phyloP scores from a whole-genome alignment of 2,329 filamentous ascomycete genomes.

The Pyrenophora tritici-repentis region DNA sequence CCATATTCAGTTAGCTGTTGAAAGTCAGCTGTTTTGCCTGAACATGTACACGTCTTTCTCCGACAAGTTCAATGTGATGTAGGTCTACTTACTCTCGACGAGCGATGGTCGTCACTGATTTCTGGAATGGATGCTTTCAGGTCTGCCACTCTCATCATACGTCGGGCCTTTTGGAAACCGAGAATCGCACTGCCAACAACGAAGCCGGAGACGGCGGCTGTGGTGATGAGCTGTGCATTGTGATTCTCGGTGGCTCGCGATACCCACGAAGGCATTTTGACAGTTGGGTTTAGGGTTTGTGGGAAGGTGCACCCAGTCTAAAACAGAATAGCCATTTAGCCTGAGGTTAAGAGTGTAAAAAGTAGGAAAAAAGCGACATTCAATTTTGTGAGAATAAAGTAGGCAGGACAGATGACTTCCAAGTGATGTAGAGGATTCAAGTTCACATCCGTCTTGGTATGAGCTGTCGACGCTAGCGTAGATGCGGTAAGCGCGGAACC shows the following conservation, averaged over 20 bases:
- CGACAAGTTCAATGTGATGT: neutral
- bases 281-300: slow-evolving; percentile 1
- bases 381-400: neutral
- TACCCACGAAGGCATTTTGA: slow-evolving; percentile 54
- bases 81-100: slow-evolving; percentile 53
- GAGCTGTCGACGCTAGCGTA: slow-evolving; percentile 18
- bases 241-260: slow-evolving; percentile 52
- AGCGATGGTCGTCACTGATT: slow-evolving; percentile 56
- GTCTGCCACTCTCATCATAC: slow-evolving; percentile 60
- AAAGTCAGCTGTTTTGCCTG: slow-evolving; percentile 40
- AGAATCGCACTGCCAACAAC: slow-evolving; percentile 60
- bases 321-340: slow-evolving; percentile 10
- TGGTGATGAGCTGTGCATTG: slow-evolving; percentile 68
- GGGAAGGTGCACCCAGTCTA: slow-evolving; percentile 4
- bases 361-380: neutral
- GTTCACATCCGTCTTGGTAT: slow-evolving; percentile 5
- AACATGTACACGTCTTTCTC: neutral
- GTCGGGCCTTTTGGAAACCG: slow-evolving; percentile 60
- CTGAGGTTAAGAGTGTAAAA: neutral
- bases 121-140: slow-evolving; percentile 66
- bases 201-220: slow-evolving; percentile 63
- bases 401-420: slow-evolving; percentile 9
- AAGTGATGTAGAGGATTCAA: slow-evolving; percentile 6
- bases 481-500: slow-evolving; percentile 22
- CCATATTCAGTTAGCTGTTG: slow-evolving; percentile 66